Conservation (phyloP, 495 filamentous ascomycete species). For the Talaromyces adpressus region DNA sequence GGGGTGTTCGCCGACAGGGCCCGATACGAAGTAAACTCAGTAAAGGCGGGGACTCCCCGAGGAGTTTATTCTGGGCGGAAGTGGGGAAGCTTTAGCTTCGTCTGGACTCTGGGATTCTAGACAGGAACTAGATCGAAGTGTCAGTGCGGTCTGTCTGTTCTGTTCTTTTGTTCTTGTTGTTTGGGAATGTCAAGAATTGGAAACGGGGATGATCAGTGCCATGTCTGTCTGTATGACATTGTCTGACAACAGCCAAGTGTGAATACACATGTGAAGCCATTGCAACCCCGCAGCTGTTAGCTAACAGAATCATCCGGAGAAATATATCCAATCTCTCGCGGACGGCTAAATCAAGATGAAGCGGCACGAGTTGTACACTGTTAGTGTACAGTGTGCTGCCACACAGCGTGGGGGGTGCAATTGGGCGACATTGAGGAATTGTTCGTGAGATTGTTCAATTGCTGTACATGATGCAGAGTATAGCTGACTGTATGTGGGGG, state of each 20-base stretch:
- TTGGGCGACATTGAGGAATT: neutral
- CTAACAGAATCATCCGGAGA: neutral
- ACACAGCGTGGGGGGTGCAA: neutral
- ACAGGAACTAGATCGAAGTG: neutral
- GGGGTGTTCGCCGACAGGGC: neutral
- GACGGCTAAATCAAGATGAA: neutral
- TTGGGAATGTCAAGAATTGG: no score
- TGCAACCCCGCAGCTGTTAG: neutral
- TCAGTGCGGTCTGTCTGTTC: neutral
- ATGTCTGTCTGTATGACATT: neutral
- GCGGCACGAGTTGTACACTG: neutral
- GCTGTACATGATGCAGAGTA: neutral
- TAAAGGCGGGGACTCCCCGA: conserved; percentile 2
- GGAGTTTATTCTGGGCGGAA: neutral
- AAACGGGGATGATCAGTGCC: no score
- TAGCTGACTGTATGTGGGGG: neutral
- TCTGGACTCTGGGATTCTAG: neutral
- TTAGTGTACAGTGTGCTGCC: neutral
- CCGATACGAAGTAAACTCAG: neutral
- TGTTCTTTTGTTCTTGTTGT: no score
- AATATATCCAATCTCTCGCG: neutral
- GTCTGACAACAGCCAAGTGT: neutral
- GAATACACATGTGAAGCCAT: neutral
- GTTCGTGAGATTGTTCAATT: neutral
- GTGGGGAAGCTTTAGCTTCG: neutral